Percentiles rank a stretch among this genome's conserved stretches.
Conservation (phyloP, 257 asterid genomes). For the Jacaranda mimosifolia region DNA sequence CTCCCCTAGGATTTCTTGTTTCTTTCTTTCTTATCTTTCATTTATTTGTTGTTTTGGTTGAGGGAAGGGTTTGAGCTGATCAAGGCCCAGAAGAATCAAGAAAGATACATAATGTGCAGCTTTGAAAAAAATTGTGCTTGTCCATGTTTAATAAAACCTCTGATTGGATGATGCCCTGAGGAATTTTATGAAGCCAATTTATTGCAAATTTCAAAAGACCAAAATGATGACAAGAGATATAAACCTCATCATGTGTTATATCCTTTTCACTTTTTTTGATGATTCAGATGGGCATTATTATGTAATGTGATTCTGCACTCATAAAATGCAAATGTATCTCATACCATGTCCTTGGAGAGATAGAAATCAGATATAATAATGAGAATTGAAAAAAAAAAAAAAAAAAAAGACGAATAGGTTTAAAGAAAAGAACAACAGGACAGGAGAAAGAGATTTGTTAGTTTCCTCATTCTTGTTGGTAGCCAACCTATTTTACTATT, state of each 20-base stretch:
- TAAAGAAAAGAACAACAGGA: neutral
- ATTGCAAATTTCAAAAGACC: too few species aligned
- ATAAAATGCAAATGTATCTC: neutral
- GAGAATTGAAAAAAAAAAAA: neutral
- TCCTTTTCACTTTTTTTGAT: neutral
- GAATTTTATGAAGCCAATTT: too few species aligned
- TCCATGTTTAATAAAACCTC: too few species aligned
- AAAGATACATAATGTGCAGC: too few species aligned
- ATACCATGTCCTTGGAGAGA: neutral
- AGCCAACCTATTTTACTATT: slow-evolving; percentile 14
- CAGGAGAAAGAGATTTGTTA: neutral
- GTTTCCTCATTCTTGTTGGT: slow-evolving; percentile 13
- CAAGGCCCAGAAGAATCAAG: neutral
- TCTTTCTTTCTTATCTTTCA: neutral
- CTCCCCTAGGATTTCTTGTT: neutral
- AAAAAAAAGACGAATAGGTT: neutral
- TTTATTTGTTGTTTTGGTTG: neutral
- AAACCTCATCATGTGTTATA: neutral
- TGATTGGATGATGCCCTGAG: too few species aligned
- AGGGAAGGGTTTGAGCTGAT: neutral
- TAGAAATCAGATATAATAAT: neutral
- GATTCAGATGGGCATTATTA: neutral
- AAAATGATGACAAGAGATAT: neutral
- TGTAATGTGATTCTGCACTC: neutral
- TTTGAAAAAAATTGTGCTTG: too few species aligned